Percentiles rank a stretch among this genome's conserved stretches.
These are phyloP conservation scores for Cardamine resedifolia DNA, from an alignment of 345 rosid species.

Conservation along the genomic window DNA sequence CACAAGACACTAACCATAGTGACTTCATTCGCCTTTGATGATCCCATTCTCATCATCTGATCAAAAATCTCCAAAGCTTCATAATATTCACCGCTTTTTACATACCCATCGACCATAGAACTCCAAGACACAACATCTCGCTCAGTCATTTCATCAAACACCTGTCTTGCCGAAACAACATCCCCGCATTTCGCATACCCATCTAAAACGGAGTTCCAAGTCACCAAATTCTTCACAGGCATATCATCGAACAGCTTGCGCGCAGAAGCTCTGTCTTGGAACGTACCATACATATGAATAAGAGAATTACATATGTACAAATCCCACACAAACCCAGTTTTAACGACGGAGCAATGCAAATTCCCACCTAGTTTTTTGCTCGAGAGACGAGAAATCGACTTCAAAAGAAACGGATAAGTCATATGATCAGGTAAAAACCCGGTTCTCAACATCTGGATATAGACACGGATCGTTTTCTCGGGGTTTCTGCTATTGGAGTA, in stretches of 20 bases:
- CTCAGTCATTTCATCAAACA: slow-evolving; percentile 64
- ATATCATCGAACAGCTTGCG: slow-evolving; percentile 71
- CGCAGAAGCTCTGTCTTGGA: slow-evolving; percentile 45
- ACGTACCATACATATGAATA: slow-evolving; percentile 66
- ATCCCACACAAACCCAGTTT: slow-evolving; percentile 58
- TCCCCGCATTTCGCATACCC: slow-evolving; percentile 74
- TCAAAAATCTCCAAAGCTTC: slow-evolving; percentile 69
- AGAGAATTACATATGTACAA: slow-evolving; percentile 61
- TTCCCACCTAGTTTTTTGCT: slow-evolving; percentile 45
- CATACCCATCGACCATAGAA: slow-evolving; percentile 79
- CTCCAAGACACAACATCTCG: slow-evolving; percentile 89
- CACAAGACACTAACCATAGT: slow-evolving; percentile 85
- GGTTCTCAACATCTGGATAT: slow-evolving; percentile 52
- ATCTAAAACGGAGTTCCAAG: slow-evolving; percentile 82
- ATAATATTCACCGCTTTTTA: slow-evolving; percentile 52
- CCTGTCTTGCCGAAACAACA: slow-evolving; percentile 46
- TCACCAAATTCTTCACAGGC: slow-evolving; percentile 56
- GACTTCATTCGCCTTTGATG: slow-evolving; percentile 66
- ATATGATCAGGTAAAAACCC: slow-evolving; percentile 60
- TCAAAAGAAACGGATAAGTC: slow-evolving; percentile 73
- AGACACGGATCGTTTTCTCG: slow-evolving; percentile 47
- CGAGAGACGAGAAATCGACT: slow-evolving; percentile 60
- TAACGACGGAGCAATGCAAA: slow-evolving; percentile 48
- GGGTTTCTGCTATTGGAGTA: slow-evolving; percentile 59
- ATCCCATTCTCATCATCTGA: slow-evolving; percentile 49